A percentile compares a stretch with the other conserved stretches of the same genome.
phyloP scores from a whole-genome alignment of 441 rosid species.

The Syzygium syzygioides region DNA sequence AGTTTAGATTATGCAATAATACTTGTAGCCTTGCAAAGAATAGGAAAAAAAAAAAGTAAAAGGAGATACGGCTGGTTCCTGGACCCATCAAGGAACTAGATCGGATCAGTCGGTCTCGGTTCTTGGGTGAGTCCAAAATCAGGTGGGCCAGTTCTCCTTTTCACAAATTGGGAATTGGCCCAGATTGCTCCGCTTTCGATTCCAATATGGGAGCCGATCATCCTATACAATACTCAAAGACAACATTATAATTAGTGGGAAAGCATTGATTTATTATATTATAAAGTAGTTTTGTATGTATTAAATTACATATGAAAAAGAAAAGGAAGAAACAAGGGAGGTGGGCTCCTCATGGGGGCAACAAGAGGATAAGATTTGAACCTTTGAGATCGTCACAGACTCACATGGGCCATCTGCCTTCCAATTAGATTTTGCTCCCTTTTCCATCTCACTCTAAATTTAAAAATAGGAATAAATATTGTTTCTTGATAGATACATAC shows the following conservation, averaged over 20 bases:
- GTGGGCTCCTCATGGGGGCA: not conserved
- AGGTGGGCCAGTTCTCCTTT: too few relatives aligned
- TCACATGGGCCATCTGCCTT: not conserved
- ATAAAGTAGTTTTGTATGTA: not conserved
- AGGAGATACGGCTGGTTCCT: too few relatives aligned
- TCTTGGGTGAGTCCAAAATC: too few relatives aligned
- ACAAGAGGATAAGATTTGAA: not conserved
- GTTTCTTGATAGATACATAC: not conserved
- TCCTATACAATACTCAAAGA: not conserved
- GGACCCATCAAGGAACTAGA: too few relatives aligned
- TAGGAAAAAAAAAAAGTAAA: too few relatives aligned
- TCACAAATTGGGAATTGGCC: too few relatives aligned
- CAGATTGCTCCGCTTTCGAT: too few relatives aligned
- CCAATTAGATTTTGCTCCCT: not conserved
- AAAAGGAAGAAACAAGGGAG: not conserved
- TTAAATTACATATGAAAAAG: not conserved
- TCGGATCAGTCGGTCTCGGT: too few relatives aligned
- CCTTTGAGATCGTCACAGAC: not conserved
- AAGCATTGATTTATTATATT: not conserved
- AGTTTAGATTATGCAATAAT: too few relatives aligned
- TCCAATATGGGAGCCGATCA: too few relatives aligned
- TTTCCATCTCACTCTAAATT: not conserved
- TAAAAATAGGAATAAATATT: not conserved
- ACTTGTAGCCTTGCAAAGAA: too few relatives aligned
- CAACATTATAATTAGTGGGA: not conserved